phyloP scores from a whole-genome alignment of 208 protist genomes.

The Leishmania aethiopica region DNA sequence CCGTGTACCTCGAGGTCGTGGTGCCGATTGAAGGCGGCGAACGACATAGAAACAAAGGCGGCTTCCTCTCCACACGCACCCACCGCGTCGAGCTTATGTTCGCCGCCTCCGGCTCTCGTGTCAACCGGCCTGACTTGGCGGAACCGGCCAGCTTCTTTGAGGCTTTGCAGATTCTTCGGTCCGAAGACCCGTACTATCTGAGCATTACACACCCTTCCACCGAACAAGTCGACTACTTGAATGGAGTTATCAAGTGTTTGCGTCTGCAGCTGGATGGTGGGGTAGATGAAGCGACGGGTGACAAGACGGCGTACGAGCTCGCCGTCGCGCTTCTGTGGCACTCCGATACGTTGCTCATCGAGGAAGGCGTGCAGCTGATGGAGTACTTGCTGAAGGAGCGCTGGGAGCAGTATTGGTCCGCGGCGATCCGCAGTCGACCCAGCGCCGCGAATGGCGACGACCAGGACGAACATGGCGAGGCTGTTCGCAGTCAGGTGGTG shows the following conservation, averaged over 20 bases:
- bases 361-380: conserved; percentile 76
- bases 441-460: neutral
- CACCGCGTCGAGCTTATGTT: neutral
- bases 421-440: conserved; percentile 12
- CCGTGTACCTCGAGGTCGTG: neutral
- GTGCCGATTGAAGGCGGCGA: neutral
- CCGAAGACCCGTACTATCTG: conserved; percentile 37
- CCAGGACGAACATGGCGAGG: conserved; percentile 2
- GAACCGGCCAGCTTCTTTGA: conserved; percentile 18
- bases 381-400: conserved; percentile 55
- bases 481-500: neutral
- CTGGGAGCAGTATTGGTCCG: conserved; percentile 52
- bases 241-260: conserved; percentile 45
- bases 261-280: conserved; percentile 36
- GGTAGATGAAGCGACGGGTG: conserved; percentile 24
- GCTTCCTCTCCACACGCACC: neutral
- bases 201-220: conserved; percentile 47
- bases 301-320: conserved; percentile 56
- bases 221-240: conserved; percentile 57
- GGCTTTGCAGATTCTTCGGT: conserved; percentile 23
- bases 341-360: conserved; percentile 42
- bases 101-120: neutral
- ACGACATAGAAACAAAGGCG: neutral
- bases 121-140: neutral
- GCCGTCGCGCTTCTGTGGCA: conserved; percentile 72